Conservation (phyloP, 164 flowering plant genomes). For the Tinospora cordifolia region DNA sequence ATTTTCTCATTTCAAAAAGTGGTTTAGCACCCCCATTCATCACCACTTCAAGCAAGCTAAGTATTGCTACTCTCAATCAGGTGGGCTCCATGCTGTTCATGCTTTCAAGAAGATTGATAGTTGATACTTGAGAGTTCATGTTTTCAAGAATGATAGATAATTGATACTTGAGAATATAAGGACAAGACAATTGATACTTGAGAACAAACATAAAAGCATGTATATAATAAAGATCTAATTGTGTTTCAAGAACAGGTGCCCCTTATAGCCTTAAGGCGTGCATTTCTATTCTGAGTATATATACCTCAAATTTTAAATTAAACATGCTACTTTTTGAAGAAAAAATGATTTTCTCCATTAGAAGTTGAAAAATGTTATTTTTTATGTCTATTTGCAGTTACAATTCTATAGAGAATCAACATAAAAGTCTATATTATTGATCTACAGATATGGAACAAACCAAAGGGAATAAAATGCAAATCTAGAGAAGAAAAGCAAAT, state of each 20-base stretch:
- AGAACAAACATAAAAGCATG: neutral
- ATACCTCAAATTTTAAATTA: neutral
- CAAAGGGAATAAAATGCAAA: neutral
- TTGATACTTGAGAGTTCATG: no score
- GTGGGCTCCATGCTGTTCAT: no score
- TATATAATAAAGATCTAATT: neutral
- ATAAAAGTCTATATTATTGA: neutral
- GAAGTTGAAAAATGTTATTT: neutral
- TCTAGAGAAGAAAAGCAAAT: neutral
- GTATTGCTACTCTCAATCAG: no score
- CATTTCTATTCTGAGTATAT: neutral
- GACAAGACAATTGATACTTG: neutral
- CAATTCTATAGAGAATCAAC: neutral
- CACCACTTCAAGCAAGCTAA: no score
- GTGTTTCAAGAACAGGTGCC: neutral
- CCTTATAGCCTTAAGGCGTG: neutral
- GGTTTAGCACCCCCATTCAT: no score
- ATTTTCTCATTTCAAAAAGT: no score
- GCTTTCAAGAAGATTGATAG: no score
- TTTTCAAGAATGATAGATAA: no score
- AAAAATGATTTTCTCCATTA: neutral
- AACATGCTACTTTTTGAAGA: neutral
- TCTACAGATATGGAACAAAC: neutral
- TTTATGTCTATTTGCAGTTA: neutral
- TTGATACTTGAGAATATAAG: no score